Evolutionary conservation across 352 stramenopile genomes (phyloP), one percentile per base, ranked within the genome.

Genomic region (Aphanomyces invadans): DNA sequence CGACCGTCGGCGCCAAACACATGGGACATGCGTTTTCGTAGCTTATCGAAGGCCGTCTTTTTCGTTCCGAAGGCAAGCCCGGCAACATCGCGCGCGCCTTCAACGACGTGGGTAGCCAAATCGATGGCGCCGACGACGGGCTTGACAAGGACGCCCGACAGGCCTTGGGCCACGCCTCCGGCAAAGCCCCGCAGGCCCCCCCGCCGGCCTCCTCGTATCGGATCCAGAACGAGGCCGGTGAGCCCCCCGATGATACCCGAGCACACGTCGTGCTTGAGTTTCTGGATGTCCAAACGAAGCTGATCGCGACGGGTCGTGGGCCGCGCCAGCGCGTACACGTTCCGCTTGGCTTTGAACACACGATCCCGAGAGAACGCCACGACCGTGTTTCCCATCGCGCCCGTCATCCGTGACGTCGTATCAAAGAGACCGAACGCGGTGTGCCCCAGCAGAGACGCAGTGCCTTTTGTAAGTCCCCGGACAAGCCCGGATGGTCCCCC

Each of bases 101-200:
- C 42, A n/a, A 67, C 26, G 5, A 67, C 21, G 33, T 67, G 60
- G n/a, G 60, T 67, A 1, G 60, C 31, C n/a, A 67, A 39, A 46
- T 67, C 60, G 17, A 67, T 67, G 0, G 60, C 49, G 15, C 60
- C 60, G 12, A 67, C 60, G 32, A 67, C 42, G 36, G 60, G 60
- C 38, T 67, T 67, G 33, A 67, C 60, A 1, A 67, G 42, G 36
- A 59, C 60, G n/a, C 60, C 60, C 3, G 60, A 38, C 5, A 67
- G n/a, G 33, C 60, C 60, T 36, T 67, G 48, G 42, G 49, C 60
- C 1, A 67, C 38, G 11, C 60, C 60, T 2, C 25, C 5, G 3
- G 25, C 42, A 23, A 67, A 26, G 4, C 60, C 60, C 29, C 42
- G 21, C 21, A 17, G 33, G 2, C 60, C 60, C 19, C 49, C 49